Evolutionary conservation across 169 alveolate species (phyloP).

Genomic region (Theileria orientalis): DNA sequence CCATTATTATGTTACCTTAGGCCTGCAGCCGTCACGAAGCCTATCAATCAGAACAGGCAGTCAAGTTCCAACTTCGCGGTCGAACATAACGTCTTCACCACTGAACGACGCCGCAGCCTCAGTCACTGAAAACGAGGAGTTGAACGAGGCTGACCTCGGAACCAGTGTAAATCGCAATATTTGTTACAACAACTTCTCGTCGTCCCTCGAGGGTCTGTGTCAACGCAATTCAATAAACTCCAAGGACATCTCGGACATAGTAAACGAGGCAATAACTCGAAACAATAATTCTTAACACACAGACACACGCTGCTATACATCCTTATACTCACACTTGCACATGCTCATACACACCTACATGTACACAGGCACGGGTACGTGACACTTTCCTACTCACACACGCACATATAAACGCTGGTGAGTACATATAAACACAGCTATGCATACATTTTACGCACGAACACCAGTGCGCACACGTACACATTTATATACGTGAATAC

Average conservation of each 20-base stretch:
- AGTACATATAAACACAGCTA: not conserved
- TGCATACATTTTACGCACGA: not conserved
- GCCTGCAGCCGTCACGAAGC: not conserved
- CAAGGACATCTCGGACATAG: conserved; percentile 57
- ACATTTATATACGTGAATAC: not conserved
- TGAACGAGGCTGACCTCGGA: not conserved
- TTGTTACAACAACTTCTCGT: conserved; percentile 30
- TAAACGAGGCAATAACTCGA: conserved; percentile 55
- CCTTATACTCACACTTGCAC: too few relatives aligned
- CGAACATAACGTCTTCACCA: not conserved
- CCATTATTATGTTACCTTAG: not conserved
- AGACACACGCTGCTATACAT: too few relatives aligned
- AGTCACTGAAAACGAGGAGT: not conserved
- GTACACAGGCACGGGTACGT: too few relatives aligned
- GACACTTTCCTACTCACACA: not conserved
- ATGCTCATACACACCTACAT: too few relatives aligned
- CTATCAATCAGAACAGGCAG: not conserved
- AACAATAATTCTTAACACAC: not conserved
- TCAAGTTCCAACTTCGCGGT: not conserved
- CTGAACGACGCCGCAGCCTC: not conserved
- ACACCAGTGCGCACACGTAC: not conserved
- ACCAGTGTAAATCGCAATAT: conserved; percentile 44
- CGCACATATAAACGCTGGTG: not conserved
- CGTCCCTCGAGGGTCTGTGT: conserved; percentile 51
- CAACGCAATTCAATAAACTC: conserved; percentile 33